Base-by-base conservation (phyloP, 1,284 basidiomycete species). In the Ganoderma sp. region DNA sequence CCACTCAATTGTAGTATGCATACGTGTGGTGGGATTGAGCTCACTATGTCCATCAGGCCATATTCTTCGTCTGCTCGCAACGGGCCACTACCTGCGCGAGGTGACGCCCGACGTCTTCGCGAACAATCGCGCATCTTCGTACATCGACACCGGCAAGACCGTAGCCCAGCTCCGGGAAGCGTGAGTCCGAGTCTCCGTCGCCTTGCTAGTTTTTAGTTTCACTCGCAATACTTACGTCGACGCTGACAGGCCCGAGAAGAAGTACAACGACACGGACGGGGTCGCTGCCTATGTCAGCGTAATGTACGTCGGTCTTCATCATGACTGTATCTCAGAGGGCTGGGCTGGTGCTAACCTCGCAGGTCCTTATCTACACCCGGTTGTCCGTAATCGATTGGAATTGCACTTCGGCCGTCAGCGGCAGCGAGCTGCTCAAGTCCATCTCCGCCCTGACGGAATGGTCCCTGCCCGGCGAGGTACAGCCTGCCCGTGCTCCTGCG, bases 91-190 rank as follows among this genome's bases (percentile, higher is more conserved):
- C 66, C 74, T 77, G 57, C 67, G 73, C 1, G 78, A 79, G 45
- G 72, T 78, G 15, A 64, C 70, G 17, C 78, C 77, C 1, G 77
- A 80, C 61, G 74, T 77, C 3, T 81, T 79, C 60, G 75, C 76
- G 8, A 75, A 78, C 71, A 81, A 79, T 64, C 75, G 76, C 5
- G 65, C 75, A 19, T 78, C 79, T 0, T 69, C 72, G 17, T 65
- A 64, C 14, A 63, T 92, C 2, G 89, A 91, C 73, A 87, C 85
- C 1, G 88, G 90, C 7, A 90, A 90, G 77, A 77, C 78, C 2
- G 78, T 81, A 45, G 66, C 75, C 0, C 77, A 79, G 14, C 72
- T 85, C 17, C 73, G 77, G 56, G 71, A 73, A 64, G 76, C 72
- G 81, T 82, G 61, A 12, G 76, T 73, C 60, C 1, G 34, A 37